Evolutionary conservation across 352 stramenopile species (phyloP), one percentile per base, ranked within the genome.

Genomic region (Globisporangium acanthophoron): DNA sequence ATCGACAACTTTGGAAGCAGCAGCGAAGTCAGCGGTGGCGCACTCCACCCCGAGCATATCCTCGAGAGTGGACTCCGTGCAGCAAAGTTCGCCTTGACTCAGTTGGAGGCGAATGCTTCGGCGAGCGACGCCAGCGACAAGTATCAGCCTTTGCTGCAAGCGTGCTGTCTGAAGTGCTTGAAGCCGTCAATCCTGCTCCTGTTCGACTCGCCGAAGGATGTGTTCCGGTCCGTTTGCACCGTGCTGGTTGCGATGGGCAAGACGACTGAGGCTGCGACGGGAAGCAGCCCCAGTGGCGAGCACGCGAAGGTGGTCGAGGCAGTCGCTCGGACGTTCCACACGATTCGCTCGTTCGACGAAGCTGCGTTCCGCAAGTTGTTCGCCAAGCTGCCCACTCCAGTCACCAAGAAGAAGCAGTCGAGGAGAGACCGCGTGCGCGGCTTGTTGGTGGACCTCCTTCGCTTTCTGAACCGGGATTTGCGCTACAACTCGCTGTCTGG

Each of bases 181-280:
- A 63, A 87, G 31, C 74, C 75, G 29, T 73, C 64, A 20, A 74
- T 78, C 29, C 58, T 90, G 46, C 61, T 90, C 5, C 66, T 85
- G 6, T 87, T 87, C 45, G 74, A 88, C 47, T 72, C 66, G 27
- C 80, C 80, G 1, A 70, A 64, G 12, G 65, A 75, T n/a, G 56
- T 86, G 0, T 58, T 90, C 11, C 58, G 60, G 27, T 69, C 70
- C n/a, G 49, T 86, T 31, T 65, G 70, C 52, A 31, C 37, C 39
- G 24, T 48, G 21, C 15, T 49, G 41, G 5, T 21, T 24, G 37
- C 27, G 40, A 13, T 37, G 9, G 12, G 33, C 24, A 44, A 18
- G 37, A 31, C 20, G 35, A 7, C 15, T 35, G 27, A 29, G 37
- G 7, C 27, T 15, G n/a, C 7, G 15, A 31, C 18, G 37, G 44